Evolutionary conservation across 106 monocot species (phyloP).

Genomic region (Gastrodia elata): DNA sequence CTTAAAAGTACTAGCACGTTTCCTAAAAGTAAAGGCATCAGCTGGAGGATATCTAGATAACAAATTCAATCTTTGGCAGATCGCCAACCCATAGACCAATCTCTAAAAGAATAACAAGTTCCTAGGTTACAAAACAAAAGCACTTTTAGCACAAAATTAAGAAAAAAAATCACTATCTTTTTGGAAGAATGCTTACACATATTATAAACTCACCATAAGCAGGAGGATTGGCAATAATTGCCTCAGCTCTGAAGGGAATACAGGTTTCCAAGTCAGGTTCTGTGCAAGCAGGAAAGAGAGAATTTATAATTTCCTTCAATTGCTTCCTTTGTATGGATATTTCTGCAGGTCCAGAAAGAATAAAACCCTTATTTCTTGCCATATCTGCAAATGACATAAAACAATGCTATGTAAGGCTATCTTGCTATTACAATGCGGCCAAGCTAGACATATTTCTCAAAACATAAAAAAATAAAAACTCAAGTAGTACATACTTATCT

Average conservation of each 20-base stretch:
- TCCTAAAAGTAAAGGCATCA: background rate
- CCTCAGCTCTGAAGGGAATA: slow-evolving; percentile 72
- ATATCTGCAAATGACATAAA: slow-evolving; percentile 41
- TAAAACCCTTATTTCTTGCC: slow-evolving; percentile 74
- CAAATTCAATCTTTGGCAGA: background rate
- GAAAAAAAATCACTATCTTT: background rate
- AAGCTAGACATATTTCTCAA: background rate
- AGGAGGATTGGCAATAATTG: slow-evolving; percentile 95
- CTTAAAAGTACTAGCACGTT: background rate
- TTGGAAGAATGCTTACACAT: background rate
- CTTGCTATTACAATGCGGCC: background rate
- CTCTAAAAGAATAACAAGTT: background rate
- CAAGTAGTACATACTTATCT: background rate
- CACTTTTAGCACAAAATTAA: background rate
- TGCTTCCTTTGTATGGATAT: slow-evolving; percentile 74
- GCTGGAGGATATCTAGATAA: background rate
- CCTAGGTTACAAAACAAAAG: background rate
- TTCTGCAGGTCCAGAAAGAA: slow-evolving; percentile 73
- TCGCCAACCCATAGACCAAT: background rate
- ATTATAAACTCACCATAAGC: slow-evolving; percentile 66
- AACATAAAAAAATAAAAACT: background rate
- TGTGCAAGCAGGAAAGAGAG: slow-evolving; percentile 88
- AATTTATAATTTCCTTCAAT: slow-evolving; percentile 83
- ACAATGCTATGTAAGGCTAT: background rate
- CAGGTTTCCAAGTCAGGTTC: slow-evolving; percentile 90